These are phyloP conservation scores for Coix lacrymajobi DNA, from an alignment of 176 grass and related monocot species.

Conservation along the genomic window DNA sequence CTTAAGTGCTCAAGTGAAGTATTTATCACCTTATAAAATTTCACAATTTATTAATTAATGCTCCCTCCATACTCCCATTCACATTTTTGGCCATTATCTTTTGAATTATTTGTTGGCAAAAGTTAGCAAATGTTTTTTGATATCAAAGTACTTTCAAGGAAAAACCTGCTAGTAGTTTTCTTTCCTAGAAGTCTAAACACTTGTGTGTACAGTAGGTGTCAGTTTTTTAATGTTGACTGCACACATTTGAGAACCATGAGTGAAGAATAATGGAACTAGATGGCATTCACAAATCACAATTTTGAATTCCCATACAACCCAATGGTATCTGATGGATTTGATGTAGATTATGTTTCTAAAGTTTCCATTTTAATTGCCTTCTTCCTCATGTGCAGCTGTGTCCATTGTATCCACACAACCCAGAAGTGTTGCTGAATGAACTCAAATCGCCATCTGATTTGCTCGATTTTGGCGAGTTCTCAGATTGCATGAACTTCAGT, in stretches of 20 bases:
- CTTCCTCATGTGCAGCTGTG: constrained; percentile 48
- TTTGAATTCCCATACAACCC: no score
- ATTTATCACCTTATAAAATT: neutral
- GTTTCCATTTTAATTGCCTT: neutral
- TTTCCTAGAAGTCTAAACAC: neutral
- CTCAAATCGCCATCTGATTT: constrained; percentile 90
- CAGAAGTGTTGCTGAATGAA: constrained; percentile 81
- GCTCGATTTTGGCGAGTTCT: constrained; percentile 89
- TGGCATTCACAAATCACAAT: no score
- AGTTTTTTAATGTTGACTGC: neutral
- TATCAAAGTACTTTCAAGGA: neutral
- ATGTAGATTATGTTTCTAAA: neutral
- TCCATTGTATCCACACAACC: constrained; percentile 91
- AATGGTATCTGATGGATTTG: neutral
- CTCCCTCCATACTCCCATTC: neutral
- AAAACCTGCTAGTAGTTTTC: neutral
- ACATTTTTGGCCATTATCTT: neutral
- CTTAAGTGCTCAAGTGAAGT: neutral
- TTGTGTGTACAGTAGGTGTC: neutral
- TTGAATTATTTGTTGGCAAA: neutral
- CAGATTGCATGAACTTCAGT: constrained; percentile 85
- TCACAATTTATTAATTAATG: neutral
- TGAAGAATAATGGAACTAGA: neutral
- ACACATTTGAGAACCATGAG: neutral
- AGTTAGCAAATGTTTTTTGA: neutral